A percentile compares a stretch with the other conserved stretches of the same genome.
Evolutionary conservation across 768 basidiomycete species (phyloP).

Genomic region (Bullera alba): DNA sequence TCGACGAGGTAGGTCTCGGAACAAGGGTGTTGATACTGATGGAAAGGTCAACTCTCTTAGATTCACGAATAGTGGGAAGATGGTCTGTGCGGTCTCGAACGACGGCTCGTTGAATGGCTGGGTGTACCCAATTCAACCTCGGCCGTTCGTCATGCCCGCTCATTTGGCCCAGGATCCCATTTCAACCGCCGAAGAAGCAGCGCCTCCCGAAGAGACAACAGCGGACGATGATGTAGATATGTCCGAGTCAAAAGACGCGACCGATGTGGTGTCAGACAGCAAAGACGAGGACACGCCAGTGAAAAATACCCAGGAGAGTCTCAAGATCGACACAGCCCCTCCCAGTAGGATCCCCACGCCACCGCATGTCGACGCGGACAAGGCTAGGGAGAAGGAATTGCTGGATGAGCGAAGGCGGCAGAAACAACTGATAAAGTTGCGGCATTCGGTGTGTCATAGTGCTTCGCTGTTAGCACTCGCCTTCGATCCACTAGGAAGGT

Average conservation of each 20-base stretch:
- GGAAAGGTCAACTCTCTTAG: constrained; percentile 33
- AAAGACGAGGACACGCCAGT: constrained; percentile 18
- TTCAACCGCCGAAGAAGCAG: not conserved
- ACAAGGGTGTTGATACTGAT: no score
- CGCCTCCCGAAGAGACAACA: constrained; percentile 1
- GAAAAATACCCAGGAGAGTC: not conserved
- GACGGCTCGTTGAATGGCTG: constrained; percentile 34
- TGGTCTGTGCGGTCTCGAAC: constrained; percentile 35
- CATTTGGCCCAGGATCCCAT: not conserved
- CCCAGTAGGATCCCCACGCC: constrained; percentile 11
- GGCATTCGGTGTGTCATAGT: constrained; percentile 24
- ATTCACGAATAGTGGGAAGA: constrained; percentile 30
- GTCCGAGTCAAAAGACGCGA: not conserved
- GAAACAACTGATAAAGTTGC: constrained; percentile 23
- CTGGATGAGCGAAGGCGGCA: constrained; percentile 2
- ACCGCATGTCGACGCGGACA: not conserved
- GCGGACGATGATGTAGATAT: constrained; percentile 3
- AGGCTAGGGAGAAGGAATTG: not conserved
- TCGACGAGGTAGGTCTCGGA: constrained; percentile 39
- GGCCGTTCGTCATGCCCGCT: no score
- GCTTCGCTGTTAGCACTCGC: constrained; percentile 23
- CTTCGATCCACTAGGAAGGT: constrained; percentile 29
- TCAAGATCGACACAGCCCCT: constrained; percentile 2
- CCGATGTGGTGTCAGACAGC: constrained; percentile 1
- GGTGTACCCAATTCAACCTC: constrained; percentile 20